These are phyloP conservation scores for Cryomyces minteri DNA, from an alignment of 495 filamentous ascomycete genomes.

Conservation along the genomic window DNA sequence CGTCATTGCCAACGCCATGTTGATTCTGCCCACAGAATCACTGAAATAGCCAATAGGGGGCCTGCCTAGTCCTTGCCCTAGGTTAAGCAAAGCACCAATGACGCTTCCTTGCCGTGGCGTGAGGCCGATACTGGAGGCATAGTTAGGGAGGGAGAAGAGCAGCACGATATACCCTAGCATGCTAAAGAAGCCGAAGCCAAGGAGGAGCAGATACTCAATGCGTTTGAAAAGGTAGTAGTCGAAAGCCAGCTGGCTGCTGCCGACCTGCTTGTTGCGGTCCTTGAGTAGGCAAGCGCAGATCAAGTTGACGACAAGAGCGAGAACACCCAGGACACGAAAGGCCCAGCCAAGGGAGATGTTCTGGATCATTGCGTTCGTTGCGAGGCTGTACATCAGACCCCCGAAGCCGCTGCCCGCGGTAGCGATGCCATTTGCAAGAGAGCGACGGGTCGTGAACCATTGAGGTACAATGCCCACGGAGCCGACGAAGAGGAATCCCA, in stretches of 20 bases:
- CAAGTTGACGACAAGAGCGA: slow-evolving; percentile 37
- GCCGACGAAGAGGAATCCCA: slow-evolving; percentile 61
- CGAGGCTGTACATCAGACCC: slow-evolving; percentile 38
- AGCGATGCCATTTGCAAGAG: slow-evolving; percentile 55
- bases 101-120: slow-evolving; percentile 46
- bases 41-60: slow-evolving; percentile 49
- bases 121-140: slow-evolving; percentile 44
- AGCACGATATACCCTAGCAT: slow-evolving; percentile 58
- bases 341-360: slow-evolving; percentile 42
- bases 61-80: slow-evolving; percentile 44
- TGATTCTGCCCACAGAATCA: slow-evolving; percentile 48
- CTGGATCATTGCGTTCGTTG: slow-evolving; percentile 39
- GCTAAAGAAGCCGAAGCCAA: slow-evolving; percentile 50
- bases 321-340: slow-evolving; percentile 47
- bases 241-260: slow-evolving; percentile 13
- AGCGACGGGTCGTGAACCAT: slow-evolving; percentile 55
- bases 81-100: slow-evolving; percentile 52
- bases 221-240: slow-evolving; percentile 27
- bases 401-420: slow-evolving; percentile 59
- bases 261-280: slow-evolving; percentile 50
- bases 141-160: slow-evolving; percentile 55
- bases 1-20: slow-evolving; percentile 42
- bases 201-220: slow-evolving; percentile 41
- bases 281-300: slow-evolving; percentile 38
- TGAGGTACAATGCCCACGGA: slow-evolving; percentile 55